A percentile compares a stretch with the other conserved stretches of the same genome.
These are phyloP conservation scores for Oryza meyeriana DNA, from an alignment of 176 grass and related monocot genomes.

Conservation along the genomic window DNA sequence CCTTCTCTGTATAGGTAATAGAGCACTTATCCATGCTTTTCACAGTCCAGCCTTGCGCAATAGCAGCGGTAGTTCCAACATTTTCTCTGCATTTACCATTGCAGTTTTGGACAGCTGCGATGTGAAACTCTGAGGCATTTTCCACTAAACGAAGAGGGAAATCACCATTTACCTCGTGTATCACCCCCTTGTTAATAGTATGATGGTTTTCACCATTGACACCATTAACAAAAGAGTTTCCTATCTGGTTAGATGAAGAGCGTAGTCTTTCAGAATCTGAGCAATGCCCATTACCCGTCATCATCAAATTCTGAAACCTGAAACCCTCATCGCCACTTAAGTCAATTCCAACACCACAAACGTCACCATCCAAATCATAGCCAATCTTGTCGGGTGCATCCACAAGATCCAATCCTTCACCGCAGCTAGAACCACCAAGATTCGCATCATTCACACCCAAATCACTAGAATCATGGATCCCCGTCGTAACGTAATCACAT, in stretches of 20 bases:
- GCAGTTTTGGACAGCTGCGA: not conserved
- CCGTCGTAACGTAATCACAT: not conserved
- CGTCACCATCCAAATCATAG: not conserved
- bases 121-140: not conserved
- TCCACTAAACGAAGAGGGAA: not conserved
- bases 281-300: not conserved
- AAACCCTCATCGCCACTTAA: not conserved
- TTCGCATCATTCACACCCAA: not conserved
- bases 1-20: slow-evolving; percentile 52
- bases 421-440: not conserved
- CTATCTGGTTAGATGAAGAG: slow-evolving; percentile 2
- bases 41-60: slow-evolving; percentile 10
- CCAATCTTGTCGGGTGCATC: not conserved
- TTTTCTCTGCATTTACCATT: slow-evolving; percentile 19
- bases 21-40: slow-evolving; percentile 59
- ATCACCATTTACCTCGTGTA: not conserved
- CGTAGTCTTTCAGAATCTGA: not conserved
- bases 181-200: not conserved
- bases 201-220: not conserved
- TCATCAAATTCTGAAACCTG: not conserved
- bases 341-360: not conserved
- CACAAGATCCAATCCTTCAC: not conserved
- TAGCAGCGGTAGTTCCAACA: slow-evolving; percentile 22
- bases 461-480: not conserved
- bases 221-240: not conserved